Base-by-base conservation (phyloP, 2,329 filamentous ascomycete species). In the Podosphaera leucotricha region DNA sequence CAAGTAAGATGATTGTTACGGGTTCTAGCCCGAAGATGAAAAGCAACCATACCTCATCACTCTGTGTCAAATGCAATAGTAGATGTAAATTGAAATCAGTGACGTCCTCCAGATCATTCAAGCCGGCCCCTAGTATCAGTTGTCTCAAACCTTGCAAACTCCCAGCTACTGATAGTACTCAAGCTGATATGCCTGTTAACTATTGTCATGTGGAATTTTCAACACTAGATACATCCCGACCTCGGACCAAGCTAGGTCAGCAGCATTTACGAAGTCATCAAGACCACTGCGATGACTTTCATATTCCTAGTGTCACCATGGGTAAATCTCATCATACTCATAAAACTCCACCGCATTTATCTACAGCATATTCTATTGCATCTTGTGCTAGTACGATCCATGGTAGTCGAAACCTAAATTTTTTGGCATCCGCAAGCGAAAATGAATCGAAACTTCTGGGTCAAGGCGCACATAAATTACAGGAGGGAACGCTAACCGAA, bases 41-140 rank as follows among this genome's bases (percentile, higher is more conserved):
- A 63, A 64, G 6, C 11, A 28, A 28, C 11, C 24, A 28, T 28
- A 6, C 6, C 6, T 28, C 28, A 33, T 13, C 15, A 20, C 66
- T 71, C 50, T 87, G 81, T 56, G 64, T 67, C 28, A 82, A 76
- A 64, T 86, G 81, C 52, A 75, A 77, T 47, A 80, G 80, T 19
- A 47, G 55, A 40, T 59, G 57, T 41, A 58, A 58, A 18, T 57
- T 54, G 38, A 57, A 54, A 18, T 53, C 55, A 46, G 55, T 51
- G 43, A 58, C 56, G 21, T 55, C 56, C 36, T 42, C 57, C 5
- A 57, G 54, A 41, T 53, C 55, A 24, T 55, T 55, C 38, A 54
- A 52, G 5, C 49, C 52, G 43, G 48, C 44, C 6, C 50, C 53
- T 41, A 47, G 28, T 33, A 33, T 13, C 15, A 13, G 30, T 38